Evolutionary conservation across 768 basidiomycete genomes (phyloP).

Genomic region (Hericium rajendrae): DNA sequence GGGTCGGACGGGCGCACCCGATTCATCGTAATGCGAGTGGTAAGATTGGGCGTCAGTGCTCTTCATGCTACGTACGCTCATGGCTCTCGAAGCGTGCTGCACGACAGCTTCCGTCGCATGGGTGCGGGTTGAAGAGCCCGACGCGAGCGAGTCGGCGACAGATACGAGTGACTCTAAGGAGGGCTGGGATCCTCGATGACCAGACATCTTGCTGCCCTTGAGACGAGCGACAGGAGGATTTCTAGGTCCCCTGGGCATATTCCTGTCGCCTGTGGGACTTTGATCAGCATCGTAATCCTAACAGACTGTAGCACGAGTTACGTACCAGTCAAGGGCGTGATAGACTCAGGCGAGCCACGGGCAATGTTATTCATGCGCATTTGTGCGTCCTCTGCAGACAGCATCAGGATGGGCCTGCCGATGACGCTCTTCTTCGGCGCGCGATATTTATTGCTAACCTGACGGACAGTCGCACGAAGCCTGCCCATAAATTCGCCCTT

Average conservation of each 20-base stretch:
- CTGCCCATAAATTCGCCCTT: constrained; percentile 62
- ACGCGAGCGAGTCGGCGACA: constrained; percentile 22
- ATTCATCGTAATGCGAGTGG: constrained; percentile 20
- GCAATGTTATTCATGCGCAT: neutral
- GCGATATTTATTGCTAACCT: constrained; percentile 52
- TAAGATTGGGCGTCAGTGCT: constrained; percentile 30
- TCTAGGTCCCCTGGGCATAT: constrained; percentile 41
- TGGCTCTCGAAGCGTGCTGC: constrained; percentile 40
- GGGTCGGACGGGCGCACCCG: constrained; percentile 29
- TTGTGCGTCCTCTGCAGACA: constrained; percentile 9
- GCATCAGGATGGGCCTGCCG: constrained; percentile 44
- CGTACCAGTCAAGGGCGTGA: constrained; percentile 9
- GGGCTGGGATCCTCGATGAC: constrained; percentile 8
- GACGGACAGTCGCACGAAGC: constrained; percentile 53
- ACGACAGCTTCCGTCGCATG: constrained; percentile 38
- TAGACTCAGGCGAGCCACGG: constrained; percentile 2
- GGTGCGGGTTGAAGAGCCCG: constrained; percentile 21
- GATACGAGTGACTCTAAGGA: constrained; percentile 16
- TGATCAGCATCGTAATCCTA: constrained; percentile 30
- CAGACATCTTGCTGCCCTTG: constrained; percentile 15
- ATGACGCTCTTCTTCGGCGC: constrained; percentile 35
- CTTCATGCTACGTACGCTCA: constrained; percentile 40
- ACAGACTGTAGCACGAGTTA: constrained; percentile 20
- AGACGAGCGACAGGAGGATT: constrained; percentile 23
- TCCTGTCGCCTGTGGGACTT: constrained; percentile 47